phyloP scores from a whole-genome alignment of 352 stramenopile species.

The Phytophthora fragariaefolia region DNA sequence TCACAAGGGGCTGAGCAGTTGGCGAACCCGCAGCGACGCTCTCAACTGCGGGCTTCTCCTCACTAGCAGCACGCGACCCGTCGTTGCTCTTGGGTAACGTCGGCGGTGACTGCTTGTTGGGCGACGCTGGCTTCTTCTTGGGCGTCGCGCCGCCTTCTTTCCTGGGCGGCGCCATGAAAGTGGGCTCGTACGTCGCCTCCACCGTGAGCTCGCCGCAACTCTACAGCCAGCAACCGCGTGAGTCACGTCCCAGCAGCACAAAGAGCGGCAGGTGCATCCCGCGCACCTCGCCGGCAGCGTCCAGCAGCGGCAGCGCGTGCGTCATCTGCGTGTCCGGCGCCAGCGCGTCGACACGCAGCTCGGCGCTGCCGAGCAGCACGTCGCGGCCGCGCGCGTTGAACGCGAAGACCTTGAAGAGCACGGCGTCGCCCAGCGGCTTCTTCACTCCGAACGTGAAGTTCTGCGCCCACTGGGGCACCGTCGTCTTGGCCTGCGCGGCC shows the following conservation, averaged over 20 bases:
- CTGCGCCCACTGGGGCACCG: slow-evolving; percentile 55
- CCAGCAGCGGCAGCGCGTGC: slow-evolving; percentile 36
- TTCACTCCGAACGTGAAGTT: slow-evolving; percentile 63
- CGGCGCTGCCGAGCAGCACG: slow-evolving; percentile 49
- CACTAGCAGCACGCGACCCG: not conserved
- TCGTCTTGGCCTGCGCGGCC: slow-evolving; percentile 50
- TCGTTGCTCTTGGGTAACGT: slow-evolving; percentile 5
- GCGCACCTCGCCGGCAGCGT: slow-evolving; percentile 21
- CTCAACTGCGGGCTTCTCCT: slow-evolving; percentile 22
- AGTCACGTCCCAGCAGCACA: too few relatives aligned
- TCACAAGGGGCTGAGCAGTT: not conserved
- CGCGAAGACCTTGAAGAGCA: slow-evolving; percentile 62
- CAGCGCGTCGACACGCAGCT: slow-evolving; percentile 43
- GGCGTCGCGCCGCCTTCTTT: slow-evolving; percentile 11
- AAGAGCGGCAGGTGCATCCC: slow-evolving; percentile 8
- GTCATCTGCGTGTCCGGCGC: slow-evolving; percentile 45
- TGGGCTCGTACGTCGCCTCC: slow-evolving; percentile 56
- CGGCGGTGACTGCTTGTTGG: slow-evolving; percentile 9
- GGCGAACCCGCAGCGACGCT: not conserved
- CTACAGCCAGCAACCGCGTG: too few relatives aligned
- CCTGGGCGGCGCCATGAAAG: slow-evolving; percentile 33
- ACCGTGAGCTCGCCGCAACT: slow-evolving; percentile 46
- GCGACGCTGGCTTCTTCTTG: slow-evolving; percentile 11
- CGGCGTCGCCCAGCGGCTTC: slow-evolving; percentile 50
- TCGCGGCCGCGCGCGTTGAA: slow-evolving; percentile 48